Evolutionary conservation across 768 basidiomycete genomes (phyloP).

Genomic region (Gautieria morchelliformis): DNA sequence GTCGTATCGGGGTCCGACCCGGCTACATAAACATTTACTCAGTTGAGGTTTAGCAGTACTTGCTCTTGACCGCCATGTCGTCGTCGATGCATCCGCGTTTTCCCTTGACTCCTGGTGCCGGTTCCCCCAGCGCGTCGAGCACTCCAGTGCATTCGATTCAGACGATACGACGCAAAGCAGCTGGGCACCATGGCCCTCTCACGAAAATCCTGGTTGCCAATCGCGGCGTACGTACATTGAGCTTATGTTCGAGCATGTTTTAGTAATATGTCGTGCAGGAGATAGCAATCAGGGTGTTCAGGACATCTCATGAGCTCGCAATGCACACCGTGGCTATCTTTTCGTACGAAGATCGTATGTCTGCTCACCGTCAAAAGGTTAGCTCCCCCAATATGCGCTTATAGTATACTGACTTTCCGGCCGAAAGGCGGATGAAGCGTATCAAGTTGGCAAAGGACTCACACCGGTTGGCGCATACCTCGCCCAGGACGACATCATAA

Average conservation of each 20-base stretch:
- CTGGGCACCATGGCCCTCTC: constrained; percentile 81
- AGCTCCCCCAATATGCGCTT: constrained; percentile 10
- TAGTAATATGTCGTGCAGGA: constrained; percentile 44
- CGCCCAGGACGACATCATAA: constrained; percentile 94
- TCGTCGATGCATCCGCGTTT: constrained; percentile 57
- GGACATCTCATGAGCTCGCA: constrained; percentile 95
- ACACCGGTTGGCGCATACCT: constrained; percentile 97
- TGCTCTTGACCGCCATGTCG: constrained; percentile 13
- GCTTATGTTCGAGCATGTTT: constrained; percentile 1
- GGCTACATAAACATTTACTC: constrained; percentile 5
- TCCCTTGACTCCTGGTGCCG: constrained; percentile 61
- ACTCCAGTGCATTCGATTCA: constrained; percentile 87
- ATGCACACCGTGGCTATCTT: constrained; percentile 99
- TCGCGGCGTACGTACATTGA: constrained; percentile 59
- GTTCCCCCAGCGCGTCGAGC: constrained; percentile 66
- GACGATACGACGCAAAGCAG: constrained; percentile 83
- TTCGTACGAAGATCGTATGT: constrained; percentile 92
- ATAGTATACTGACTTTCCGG: neutral
- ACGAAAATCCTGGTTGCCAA: constrained; percentile 92
- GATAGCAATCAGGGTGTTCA: constrained; percentile 98
- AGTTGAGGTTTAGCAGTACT: neutral
- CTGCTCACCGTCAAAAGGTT: constrained; percentile 96
- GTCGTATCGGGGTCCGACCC: constrained; percentile 18
- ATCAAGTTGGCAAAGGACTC: constrained; percentile 93
- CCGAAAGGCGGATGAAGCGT: constrained; percentile 88